Evolutionary conservation across 371 early-diverging fungal genomes (phyloP).

Genomic region (Saksenaea vasiformis): DNA sequence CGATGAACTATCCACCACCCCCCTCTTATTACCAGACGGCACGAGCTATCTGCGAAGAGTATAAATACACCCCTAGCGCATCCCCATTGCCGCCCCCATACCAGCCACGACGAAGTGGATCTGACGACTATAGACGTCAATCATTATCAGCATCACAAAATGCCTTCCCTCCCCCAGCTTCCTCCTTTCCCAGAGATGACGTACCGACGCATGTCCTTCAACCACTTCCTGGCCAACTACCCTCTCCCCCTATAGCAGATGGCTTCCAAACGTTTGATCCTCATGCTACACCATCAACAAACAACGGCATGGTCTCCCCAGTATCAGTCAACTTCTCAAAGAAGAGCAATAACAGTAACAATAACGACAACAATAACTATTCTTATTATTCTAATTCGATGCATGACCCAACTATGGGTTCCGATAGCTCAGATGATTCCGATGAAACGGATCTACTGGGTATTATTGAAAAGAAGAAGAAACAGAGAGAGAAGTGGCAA

Average conservation of each 20-base stretch:
- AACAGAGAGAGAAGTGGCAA: background rate
- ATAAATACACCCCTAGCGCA: background rate
- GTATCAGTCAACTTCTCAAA: background rate
- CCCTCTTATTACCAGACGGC: background rate
- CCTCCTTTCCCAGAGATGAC: background rate
- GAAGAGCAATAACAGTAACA: background rate
- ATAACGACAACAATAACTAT: background rate
- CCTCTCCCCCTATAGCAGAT: background rate
- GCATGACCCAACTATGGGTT: background rate
- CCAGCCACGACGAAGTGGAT: background rate
- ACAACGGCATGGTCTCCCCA: background rate
- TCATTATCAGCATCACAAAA: background rate
- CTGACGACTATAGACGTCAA: background rate
- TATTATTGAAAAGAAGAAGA: conserved; percentile 9
- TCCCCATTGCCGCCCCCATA: background rate
- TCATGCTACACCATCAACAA: background rate
- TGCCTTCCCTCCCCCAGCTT: background rate
- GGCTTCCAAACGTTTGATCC: background rate
- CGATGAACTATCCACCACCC: background rate
- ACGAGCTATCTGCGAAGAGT: background rate
- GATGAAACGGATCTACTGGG: conserved; percentile 9
- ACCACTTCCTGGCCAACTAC: background rate
- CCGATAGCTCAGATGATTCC: conserved; percentile 6
- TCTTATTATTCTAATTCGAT: background rate
- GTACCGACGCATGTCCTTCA: background rate